Evolutionary conservation across 2,329 filamentous ascomycete species (phyloP).

Genomic region (Huntiella decipiens): DNA sequence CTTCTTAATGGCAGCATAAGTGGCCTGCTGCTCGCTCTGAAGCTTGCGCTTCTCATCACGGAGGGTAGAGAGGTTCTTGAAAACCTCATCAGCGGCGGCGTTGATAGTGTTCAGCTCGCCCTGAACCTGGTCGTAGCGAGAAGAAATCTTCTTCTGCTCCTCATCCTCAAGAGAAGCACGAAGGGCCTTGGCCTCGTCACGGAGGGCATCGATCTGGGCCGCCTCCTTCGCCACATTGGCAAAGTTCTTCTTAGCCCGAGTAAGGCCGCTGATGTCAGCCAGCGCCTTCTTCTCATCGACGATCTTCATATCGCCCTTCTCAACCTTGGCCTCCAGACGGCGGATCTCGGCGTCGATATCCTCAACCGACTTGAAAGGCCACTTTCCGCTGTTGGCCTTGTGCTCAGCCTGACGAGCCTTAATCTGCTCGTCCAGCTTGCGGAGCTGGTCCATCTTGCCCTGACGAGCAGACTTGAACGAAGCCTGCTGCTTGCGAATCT

Average conservation of each 20-base stretch:
- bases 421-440: conserved; percentile 74
- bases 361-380: conserved; percentile 70
- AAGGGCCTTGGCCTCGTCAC: conserved; percentile 71
- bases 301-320: conserved; percentile 78
- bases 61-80: conserved; percentile 69
- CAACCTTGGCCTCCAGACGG: conserved; percentile 65
- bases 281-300: conserved; percentile 96
- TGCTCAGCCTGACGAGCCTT: conserved; percentile 72
- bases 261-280: conserved; percentile 59
- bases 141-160: conserved; percentile 70
- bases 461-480: conserved; percentile 68
- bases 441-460: conserved; percentile 73
- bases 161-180: conserved; percentile 82
- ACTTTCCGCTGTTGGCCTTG: conserved; percentile 63
- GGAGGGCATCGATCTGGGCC: conserved; percentile 75
- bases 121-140: conserved; percentile 70
- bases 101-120: conserved; percentile 79
- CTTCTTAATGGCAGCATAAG: conserved; percentile 63
- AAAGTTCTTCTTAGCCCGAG: conserved; percentile 85
- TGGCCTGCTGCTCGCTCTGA: conserved; percentile 70
- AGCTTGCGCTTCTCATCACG: conserved; percentile 73
- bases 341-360: conserved; percentile 74
- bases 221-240: conserved; percentile 65
- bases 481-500: conserved; percentile 74
- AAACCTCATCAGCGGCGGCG: conserved; percentile 76